These are phyloP conservation scores for Tulasnella sp. DNA, from an alignment of 768 basidiomycete genomes.

Conservation along the genomic window DNA sequence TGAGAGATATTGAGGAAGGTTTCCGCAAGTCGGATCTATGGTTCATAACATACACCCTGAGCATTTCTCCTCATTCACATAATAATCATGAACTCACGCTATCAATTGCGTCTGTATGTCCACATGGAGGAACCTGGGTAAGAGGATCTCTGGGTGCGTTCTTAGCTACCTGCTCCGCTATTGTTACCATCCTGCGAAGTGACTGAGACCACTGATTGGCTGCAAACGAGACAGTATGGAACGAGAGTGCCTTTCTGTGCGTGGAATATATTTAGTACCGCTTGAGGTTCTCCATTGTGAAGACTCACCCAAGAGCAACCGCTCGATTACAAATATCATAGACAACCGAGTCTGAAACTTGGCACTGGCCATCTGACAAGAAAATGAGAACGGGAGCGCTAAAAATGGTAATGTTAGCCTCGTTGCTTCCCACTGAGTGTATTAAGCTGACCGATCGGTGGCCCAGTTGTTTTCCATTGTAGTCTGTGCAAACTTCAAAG, in stretches of 20 bases:
- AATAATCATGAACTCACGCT: slow-evolving; percentile 33
- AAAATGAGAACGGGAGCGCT: slow-evolving; percentile 44
- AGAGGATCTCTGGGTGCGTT: slow-evolving; percentile 32
- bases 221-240: slow-evolving; percentile 49
- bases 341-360: slow-evolving; percentile 28
- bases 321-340: slow-evolving; percentile 34
- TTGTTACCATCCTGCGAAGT: slow-evolving; percentile 39
- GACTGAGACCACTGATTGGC: slow-evolving; percentile 20
- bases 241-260: slow-evolving; percentile 39
- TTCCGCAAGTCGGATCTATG: slow-evolving; percentile 41
- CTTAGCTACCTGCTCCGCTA: slow-evolving; percentile 38
- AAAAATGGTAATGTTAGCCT: not conserved
- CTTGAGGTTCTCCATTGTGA: no score
- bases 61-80: slow-evolving; percentile 26
- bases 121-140: slow-evolving; percentile 31
- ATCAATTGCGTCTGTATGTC: slow-evolving; percentile 39
- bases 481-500: slow-evolving; percentile 27
- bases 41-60: not conserved
- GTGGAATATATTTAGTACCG: no score
- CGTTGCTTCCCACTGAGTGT: not conserved
- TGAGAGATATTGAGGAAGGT: slow-evolving; percentile 48
- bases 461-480: slow-evolving; percentile 39
- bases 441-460: slow-evolving; percentile 31
- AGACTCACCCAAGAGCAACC: slow-evolving; percentile 32
- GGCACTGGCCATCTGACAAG: slow-evolving; percentile 43